Conservation (phyloP, 148 eudicot genomes). For the Suaeda aralocaspica region DNA sequence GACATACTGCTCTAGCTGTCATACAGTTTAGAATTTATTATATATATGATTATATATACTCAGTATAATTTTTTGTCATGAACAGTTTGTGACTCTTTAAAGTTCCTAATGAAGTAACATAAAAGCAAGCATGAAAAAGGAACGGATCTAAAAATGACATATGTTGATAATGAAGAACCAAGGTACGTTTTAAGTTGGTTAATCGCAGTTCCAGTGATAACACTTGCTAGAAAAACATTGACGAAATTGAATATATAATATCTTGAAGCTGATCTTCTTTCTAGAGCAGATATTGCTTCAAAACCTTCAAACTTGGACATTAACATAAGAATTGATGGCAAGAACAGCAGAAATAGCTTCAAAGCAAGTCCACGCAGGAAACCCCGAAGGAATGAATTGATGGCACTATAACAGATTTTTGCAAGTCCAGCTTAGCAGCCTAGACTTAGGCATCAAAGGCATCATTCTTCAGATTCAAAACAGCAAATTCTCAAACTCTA, state of each 20-base stretch:
- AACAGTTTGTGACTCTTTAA: neutral
- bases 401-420: conserved; percentile 78
- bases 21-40: neutral
- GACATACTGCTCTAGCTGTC: no score
- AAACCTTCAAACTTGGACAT: conserved; percentile 96
- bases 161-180: conserved; percentile 52
- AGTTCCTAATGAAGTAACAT: neutral
- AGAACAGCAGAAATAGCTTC: conserved; percentile 88
- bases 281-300: conserved; percentile 58
- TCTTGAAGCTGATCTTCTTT: conserved; percentile 87
- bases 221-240: conserved; percentile 87
- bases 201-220: conserved; percentile 74
- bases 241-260: conserved; percentile 87
- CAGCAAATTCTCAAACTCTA: no score
- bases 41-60: no score
- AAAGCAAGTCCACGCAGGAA: conserved; percentile 85
- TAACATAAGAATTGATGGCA: conserved; percentile 83
- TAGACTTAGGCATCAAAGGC: no score
- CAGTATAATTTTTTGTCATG: no score
- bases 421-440: no score
- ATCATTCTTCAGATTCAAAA: no score
- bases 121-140: neutral
- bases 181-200: conserved; percentile 61
- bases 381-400: conserved; percentile 76
- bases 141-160: conserved; percentile 22